phyloP scores from a whole-genome alignment of 2,329 filamentous ascomycete genomes.

The Didymella pomorum region DNA sequence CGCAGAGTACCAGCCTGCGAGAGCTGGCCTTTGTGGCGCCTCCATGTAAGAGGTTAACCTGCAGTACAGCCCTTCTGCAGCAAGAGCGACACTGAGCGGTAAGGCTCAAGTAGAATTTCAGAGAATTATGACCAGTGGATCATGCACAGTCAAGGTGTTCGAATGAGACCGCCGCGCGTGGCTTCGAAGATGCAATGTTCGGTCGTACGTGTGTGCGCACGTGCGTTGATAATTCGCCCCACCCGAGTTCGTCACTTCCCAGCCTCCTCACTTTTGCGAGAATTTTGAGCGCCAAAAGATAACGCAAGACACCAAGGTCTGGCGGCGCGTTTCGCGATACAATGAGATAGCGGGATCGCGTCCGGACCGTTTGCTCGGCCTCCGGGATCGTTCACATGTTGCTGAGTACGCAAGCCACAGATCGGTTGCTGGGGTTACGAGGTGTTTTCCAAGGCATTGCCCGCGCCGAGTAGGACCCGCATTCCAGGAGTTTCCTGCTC shows the following conservation, averaged over 20 bases:
- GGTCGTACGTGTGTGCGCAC: conserved; percentile 4
- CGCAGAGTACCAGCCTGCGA: not conserved
- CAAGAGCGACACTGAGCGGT: not conserved
- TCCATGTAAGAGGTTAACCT: not conserved
- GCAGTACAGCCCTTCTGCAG: not conserved
- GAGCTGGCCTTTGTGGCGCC: not conserved
- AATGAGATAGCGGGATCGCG: not conserved
- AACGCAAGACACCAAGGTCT: not conserved
- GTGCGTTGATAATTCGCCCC: conserved; percentile 12
- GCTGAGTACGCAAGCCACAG: conserved; percentile 8
- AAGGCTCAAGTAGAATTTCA: not conserved
- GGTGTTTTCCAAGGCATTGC: conserved; percentile 25
- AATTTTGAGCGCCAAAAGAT: not conserved
- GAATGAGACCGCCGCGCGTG: not conserved
- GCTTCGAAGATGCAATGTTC: not conserved
- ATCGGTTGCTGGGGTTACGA: conserved; percentile 17
- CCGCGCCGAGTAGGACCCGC: conserved; percentile 21
- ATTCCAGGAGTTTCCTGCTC: conserved; percentile 25
- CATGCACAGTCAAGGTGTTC: not conserved
- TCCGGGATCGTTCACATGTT: conserved; percentile 9
- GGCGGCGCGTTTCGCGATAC: not conserved
- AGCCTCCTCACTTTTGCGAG: conserved; percentile 16
- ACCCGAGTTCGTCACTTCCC: conserved; percentile 1
- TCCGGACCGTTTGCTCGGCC: conserved; percentile 4
- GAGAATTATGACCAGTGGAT: not conserved